A percentile compares a stretch with the other conserved stretches of the same genome.
Conservation (phyloP, 179 eudicot genomes). For the Spergularia azorica region DNA sequence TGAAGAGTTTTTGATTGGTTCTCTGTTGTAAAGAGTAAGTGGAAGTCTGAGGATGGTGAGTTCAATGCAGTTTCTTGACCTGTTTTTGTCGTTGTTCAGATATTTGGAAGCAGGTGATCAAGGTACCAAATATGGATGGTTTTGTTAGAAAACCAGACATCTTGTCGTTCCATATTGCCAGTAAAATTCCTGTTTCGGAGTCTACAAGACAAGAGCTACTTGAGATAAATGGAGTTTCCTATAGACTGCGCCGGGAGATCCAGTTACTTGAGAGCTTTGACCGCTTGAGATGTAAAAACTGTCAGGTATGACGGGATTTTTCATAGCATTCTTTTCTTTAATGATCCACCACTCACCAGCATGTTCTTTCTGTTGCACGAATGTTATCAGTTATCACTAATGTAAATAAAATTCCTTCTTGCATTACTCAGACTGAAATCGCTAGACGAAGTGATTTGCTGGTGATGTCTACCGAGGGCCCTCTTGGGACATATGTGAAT, state of each 20-base stretch:
- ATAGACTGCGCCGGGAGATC: slow-evolving; percentile 81
- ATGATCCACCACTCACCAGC: neutral
- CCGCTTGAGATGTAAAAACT: slow-evolving; percentile 68
- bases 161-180: slow-evolving; percentile 80
- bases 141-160: slow-evolving; percentile 66
- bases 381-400: slow-evolving; percentile 4
- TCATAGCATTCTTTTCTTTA: neutral
- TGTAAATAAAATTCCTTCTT: neutral
- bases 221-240: slow-evolving; percentile 87
- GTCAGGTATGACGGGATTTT: slow-evolving; percentile 53
- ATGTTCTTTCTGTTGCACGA: neutral
- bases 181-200: slow-evolving; percentile 89
- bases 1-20: neutral
- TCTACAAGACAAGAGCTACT: slow-evolving; percentile 88
- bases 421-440: slow-evolving; percentile 48
- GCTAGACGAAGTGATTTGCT: slow-evolving; percentile 88
- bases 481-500: slow-evolving; percentile 90
- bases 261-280: slow-evolving; percentile 87
- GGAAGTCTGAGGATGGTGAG: neutral
- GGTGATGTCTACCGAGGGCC: slow-evolving; percentile 93
- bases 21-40: neutral
- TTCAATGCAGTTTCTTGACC: slow-evolving; percentile 21
- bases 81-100: slow-evolving; percentile 45
- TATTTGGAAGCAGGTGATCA: slow-evolving; percentile 85
- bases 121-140: slow-evolving; percentile 72